Evolutionary conservation across 1,284 basidiomycete genomes (phyloP), one percentile per base, ranked within the genome.

Genomic region (Heimioporus retisporus): DNA sequence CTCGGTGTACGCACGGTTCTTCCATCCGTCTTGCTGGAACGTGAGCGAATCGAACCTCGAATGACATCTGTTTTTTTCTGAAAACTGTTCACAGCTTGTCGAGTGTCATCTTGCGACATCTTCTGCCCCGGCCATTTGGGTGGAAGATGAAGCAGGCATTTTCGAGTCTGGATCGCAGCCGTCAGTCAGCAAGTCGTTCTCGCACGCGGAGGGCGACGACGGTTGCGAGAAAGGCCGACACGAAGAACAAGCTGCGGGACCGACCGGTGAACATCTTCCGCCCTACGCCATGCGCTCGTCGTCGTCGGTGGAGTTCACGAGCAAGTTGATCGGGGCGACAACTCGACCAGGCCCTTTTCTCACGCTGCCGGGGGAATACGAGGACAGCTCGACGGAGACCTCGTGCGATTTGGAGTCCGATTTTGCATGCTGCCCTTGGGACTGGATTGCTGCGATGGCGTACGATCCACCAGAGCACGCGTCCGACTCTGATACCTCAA

Each of bases 11-110:
- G 61, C 61, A 21, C 46, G 44, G 18, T 55, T 56, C 21, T 62
- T 62, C 46, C 61, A 62, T 28, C 61, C 61, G 18, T 56, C 46
- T 8, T 50, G 18, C 46, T 62, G 55, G 61, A 42, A 57, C 16
- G 61, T 62, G 55, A 43, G 61, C n/a, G 13, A 25, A 21, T 48
- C n/a, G 19, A n/a, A 19, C 46, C 11, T 19, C 51, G 11, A 51
- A 16, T 43, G 13, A 40, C 35, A 40, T 11, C 35, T 40, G 35
- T 8, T 35, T 35, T 35, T 35, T 56, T 2, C 55, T 57, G 11
- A 56, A 21, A 13, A n/a, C 40, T 7, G 6, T 56, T 21, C 28
- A 25, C 28, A 62, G 60, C 7, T 40, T 5, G 60, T 62, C 19
- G 60, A 62, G 18, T 55, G 8, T 42, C 60, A 62, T n/a, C 54